Conservation (phyloP, 768 basidiomycete species). For the Tylopilus cervinicoccineus region DNA sequence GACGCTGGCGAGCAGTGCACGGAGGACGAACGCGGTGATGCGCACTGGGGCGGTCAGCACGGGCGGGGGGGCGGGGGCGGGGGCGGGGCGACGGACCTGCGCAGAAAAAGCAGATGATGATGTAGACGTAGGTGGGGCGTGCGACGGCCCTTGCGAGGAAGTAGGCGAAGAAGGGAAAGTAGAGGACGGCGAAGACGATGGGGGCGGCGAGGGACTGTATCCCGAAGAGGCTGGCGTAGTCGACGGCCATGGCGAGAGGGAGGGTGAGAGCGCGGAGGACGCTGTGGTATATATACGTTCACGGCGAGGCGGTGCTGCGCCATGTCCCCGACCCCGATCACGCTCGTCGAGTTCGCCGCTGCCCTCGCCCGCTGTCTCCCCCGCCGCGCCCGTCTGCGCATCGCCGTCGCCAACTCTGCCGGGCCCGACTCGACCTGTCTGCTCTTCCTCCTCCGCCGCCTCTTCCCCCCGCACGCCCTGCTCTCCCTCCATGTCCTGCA, state of each 20-base stretch:
- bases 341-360: slow-evolving; percentile 44
- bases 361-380: slow-evolving; percentile 33
- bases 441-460: slow-evolving; percentile 57
- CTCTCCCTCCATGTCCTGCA: slow-evolving; percentile 70
- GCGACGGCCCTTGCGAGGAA: slow-evolving; percentile 13
- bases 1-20: slow-evolving; percentile 13
- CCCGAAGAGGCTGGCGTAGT: slow-evolving; percentile 17
- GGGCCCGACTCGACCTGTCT: slow-evolving; percentile 82
- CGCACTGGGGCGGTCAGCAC: slow-evolving; percentile 10
- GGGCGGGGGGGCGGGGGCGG: background rate
- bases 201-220: slow-evolving; percentile 25
- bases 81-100: slow-evolving; percentile 11
- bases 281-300: too few species aligned
- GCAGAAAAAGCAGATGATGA: slow-evolving; percentile 26
- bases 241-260: slow-evolving; percentile 4
- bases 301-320: background rate
- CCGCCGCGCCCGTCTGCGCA: background rate
- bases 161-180: slow-evolving; percentile 16
- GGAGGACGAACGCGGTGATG: slow-evolving; percentile 16
- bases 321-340: slow-evolving; percentile 31
- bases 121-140: slow-evolving; percentile 18
- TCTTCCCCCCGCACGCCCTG: slow-evolving; percentile 31
- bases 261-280: too few species aligned
- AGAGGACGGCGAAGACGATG: slow-evolving; percentile 25
- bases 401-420: slow-evolving; percentile 72